Evolutionary conservation across 2,329 filamentous ascomycete species (phyloP).

Genomic region (Colletotrichum limetticola): DNA sequence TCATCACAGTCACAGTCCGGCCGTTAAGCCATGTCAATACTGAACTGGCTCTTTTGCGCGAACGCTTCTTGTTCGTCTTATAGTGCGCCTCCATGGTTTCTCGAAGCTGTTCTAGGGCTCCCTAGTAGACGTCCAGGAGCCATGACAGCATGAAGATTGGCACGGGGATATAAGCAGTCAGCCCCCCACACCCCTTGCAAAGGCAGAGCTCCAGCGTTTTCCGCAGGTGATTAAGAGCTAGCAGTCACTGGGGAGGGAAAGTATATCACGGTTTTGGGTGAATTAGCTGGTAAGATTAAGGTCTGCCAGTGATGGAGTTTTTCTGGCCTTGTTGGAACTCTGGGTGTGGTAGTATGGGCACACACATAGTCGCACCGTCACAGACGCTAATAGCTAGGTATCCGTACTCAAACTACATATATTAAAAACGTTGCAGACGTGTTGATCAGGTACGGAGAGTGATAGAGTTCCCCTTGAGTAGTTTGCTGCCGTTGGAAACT

Average conservation of each 20-base stretch:
- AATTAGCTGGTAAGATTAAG: not conserved
- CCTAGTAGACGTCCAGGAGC: not conserved
- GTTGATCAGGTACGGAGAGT: not conserved
- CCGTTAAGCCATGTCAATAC: not conserved
- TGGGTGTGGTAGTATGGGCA: not conserved
- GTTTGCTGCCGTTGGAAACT: not conserved
- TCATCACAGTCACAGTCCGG: not conserved
- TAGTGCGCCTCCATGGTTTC: not conserved
- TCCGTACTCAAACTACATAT: too few relatives aligned
- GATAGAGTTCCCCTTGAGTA: not conserved
- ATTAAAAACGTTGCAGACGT: not conserved
- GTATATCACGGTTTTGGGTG: not conserved
- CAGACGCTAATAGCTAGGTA: too few relatives aligned
- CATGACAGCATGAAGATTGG: not conserved
- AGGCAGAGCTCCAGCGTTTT: conserved; percentile 22
- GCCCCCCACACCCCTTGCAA: not conserved
- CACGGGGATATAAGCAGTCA: not conserved
- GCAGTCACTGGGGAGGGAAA: not conserved
- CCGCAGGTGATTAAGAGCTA: not conserved
- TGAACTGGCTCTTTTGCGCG: too few relatives aligned
- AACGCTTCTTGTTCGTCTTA: conserved; percentile 7
- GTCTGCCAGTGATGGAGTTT: not conserved
- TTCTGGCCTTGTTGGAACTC: not conserved
- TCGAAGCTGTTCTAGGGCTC: not conserved
- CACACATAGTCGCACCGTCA: too few relatives aligned